Evolutionary conservation across 805 yeast species (phyloP), one percentile per base, ranked within the genome.

Genomic region (Candida nemodendra): DNA sequence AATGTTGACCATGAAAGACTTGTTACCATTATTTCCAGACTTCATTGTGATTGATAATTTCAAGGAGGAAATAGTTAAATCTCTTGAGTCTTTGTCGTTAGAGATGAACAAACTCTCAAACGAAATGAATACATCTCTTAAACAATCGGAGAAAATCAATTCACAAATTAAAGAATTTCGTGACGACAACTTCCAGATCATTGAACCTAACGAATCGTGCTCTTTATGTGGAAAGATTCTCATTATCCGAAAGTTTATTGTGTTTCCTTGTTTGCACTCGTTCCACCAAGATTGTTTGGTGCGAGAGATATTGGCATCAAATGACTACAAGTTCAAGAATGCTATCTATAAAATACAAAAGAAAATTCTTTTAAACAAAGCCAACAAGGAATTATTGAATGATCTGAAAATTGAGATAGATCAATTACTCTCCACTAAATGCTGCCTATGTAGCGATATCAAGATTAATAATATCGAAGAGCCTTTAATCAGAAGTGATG

Each of bases 261-360:
- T 81, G 4, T 93, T 87, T 55, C 96, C 96, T 0, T 93, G 99
- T 57, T 83, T 76, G 39, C 99, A 93, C 58, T 78, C 86, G 4
- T 84, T 86, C 63, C 98, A 93, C 56, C 81, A 80, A 35, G 96
- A 89, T 56, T 93, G 99, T 64, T 60, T 88, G n/a, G 75, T 84
- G 5, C 73, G 76, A 39, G 66, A 66, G 26, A 76, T 84, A 23
- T 55, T 82, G 36, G 67, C 69, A 24, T 79, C 83, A 21, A 79
- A 79, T 30, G 88, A 87, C 48, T 81, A 81, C 56, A 71, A 78
- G 27, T 70, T 81, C 35, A 81, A 81, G 56, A 79, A 76, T 53
- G 67, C 76, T 22, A 74, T 85, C 39, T 78, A 78, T 40, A 72
- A 69, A 36, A 62, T 81, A 28, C 78, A 76, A 44, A 65, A 61